Evolutionary conservation across 768 basidiomycete species (phyloP).

Genomic region (Naganishia antarctica): DNA sequence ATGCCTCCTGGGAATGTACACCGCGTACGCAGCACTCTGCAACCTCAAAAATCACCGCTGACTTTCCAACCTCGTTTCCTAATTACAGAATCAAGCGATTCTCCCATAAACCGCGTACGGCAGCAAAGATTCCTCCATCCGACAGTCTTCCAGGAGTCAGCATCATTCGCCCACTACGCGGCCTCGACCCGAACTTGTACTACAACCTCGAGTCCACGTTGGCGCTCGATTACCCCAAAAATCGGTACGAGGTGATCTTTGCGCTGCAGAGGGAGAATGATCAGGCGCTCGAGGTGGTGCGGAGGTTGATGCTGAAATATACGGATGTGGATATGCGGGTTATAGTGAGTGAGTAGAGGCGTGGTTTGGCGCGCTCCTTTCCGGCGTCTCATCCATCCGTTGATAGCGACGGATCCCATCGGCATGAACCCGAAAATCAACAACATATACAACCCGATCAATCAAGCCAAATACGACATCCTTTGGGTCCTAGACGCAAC

Average conservation of each 20-base stretch:
- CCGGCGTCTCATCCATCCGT: neutral
- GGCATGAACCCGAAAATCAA: slow-evolving; percentile 97
- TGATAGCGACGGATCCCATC: slow-evolving; percentile 61
- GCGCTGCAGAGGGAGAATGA: slow-evolving; percentile 84
- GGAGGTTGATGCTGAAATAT: slow-evolving; percentile 71
- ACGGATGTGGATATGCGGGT: slow-evolving; percentile 67
- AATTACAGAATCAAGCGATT: slow-evolving; percentile 67
- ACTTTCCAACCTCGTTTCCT: slow-evolving; percentile 16
- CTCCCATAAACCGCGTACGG: slow-evolving; percentile 57
- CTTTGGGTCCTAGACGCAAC: slow-evolving; percentile 98
- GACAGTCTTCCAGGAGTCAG: slow-evolving; percentile 73
- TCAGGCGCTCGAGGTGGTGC: slow-evolving; percentile 77
- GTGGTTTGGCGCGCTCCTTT: neutral
- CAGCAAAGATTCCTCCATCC: slow-evolving; percentile 57
- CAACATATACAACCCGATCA: slow-evolving; percentile 82
- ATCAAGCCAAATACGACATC: slow-evolving; percentile 75
- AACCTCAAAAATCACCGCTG: neutral
- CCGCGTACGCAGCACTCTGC: slow-evolving; percentile 54
- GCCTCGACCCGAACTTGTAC: slow-evolving; percentile 88
- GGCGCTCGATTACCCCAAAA: slow-evolving; percentile 77
- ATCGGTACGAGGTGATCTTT: slow-evolving; percentile 73
- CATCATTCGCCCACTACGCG: slow-evolving; percentile 88
- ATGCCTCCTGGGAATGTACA: slow-evolving; percentile 62
- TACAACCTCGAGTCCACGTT: slow-evolving; percentile 95
- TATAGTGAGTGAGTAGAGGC: slow-evolving; percentile 61